Percentiles rank a stretch among this genome's conserved stretches.
These are phyloP conservation scores for Kurtzmaniella cleridarum DNA, from an alignment of 805 yeast species.

Conservation along the genomic window DNA sequence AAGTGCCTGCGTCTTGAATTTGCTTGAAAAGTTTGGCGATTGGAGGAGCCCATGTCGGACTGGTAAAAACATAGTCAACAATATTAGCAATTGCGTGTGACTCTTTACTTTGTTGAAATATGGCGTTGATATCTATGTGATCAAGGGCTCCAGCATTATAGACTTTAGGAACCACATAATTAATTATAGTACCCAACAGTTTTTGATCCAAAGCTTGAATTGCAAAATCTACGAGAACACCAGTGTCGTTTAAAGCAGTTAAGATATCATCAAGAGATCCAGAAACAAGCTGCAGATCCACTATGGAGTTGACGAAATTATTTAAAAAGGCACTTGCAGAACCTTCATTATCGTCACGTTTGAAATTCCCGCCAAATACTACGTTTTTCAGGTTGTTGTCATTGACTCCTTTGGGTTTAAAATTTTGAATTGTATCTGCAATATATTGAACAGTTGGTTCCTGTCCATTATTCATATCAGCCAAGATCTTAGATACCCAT, in stretches of 20 bases:
- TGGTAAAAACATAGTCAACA: conserved; percentile 20
- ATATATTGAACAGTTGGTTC: conserved; percentile 23
- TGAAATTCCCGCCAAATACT: background rate
- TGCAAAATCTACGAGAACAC: conserved; percentile 21
- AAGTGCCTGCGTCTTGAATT: conserved; percentile 27
- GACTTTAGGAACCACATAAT: conserved; percentile 9
- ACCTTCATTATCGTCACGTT: conserved; percentile 18
- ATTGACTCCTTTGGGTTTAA: conserved; percentile 25
- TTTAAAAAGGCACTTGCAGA: conserved; percentile 26
- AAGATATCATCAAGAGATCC: conserved; percentile 19
- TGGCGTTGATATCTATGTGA: conserved; percentile 21
- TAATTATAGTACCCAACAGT: conserved; percentile 16
- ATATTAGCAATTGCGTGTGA: conserved; percentile 15
- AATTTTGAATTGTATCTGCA: conserved; percentile 22
- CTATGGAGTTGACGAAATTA: conserved; percentile 22
- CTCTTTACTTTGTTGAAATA: conserved; percentile 19
- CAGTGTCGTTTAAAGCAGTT: conserved; percentile 26
- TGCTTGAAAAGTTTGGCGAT: conserved; percentile 25
- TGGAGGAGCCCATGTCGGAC: conserved; percentile 26
- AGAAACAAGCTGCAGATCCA: conserved; percentile 15
- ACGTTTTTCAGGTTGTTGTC: conserved; percentile 3
- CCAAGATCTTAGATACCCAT: conserved; percentile 25
- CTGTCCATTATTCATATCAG: conserved; percentile 29
- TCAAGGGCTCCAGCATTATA: conserved; percentile 30
- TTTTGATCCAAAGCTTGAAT: conserved; percentile 18